Percentiles rank a stretch among this genome's conserved stretches.
Evolutionary conservation across 169 alveolate species (phyloP).

Genomic region (Cryptosporidium sp.): DNA sequence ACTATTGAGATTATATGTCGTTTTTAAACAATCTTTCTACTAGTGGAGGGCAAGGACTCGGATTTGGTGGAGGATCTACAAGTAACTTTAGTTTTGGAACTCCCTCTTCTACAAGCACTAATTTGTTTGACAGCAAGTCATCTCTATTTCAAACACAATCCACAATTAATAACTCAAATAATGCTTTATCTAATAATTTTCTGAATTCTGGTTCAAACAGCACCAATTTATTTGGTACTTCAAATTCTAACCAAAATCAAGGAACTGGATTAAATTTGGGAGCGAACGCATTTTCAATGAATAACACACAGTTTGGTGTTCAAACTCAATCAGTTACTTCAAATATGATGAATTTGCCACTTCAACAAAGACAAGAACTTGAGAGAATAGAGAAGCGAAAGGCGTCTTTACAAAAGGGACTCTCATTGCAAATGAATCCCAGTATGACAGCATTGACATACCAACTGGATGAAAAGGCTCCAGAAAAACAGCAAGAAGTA

Average conservation of each 20-base stretch:
- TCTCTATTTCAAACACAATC: neutral
- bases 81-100: constrained; percentile 15
- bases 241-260: constrained; percentile 8
- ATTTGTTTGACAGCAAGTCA: constrained; percentile 27
- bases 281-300: neutral
- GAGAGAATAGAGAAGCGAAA: constrained; percentile 66
- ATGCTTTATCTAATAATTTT: constrained; percentile 7
- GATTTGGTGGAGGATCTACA: constrained; percentile 18
- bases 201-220: neutral
- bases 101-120: constrained; percentile 7
- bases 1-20: constrained; percentile 8
- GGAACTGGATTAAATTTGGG: constrained; percentile 31
- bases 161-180: neutral
- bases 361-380: constrained; percentile 67
- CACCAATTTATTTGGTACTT: constrained; percentile 17
- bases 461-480: constrained; percentile 66
- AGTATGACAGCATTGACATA: constrained; percentile 65
- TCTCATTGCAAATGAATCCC: constrained; percentile 35
- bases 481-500: constrained; percentile 71
- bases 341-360: constrained; percentile 41
- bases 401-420: constrained; percentile 45
- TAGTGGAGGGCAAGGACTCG: constrained; percentile 43
- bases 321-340: constrained; percentile 26
- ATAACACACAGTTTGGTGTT: neutral
- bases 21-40: constrained; percentile 16